Conservation (phyloP, 164 flowering plant species). For the Sextonia rubra region DNA sequence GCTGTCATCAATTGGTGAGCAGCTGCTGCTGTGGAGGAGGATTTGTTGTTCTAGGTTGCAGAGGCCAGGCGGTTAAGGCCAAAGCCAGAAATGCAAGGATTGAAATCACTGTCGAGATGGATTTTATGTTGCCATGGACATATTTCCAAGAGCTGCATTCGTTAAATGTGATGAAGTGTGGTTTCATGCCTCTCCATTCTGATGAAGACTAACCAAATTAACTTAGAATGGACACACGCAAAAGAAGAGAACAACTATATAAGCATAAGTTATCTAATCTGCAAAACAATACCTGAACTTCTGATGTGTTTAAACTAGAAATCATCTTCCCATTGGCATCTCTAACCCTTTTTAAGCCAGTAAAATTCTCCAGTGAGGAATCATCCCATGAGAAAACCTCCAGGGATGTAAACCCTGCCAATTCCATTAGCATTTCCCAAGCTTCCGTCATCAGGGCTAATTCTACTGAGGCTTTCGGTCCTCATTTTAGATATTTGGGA, state of each 20-base stretch:
- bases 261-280: neutral
- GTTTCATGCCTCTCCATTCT: conserved; percentile 38
- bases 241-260: neutral
- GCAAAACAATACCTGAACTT: conserved; percentile 32
- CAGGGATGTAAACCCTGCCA: conserved; percentile 27
- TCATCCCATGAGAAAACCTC: conserved; percentile 74
- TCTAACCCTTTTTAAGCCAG: too few relatives aligned
- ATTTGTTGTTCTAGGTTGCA: too few relatives aligned
- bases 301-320: conserved; percentile 36
- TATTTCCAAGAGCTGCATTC: too few relatives aligned
- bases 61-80: too few relatives aligned
- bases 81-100: too few relatives aligned
- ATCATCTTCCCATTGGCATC: conserved; percentile 25
- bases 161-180: too few relatives aligned
- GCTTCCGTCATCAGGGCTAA: conserved; percentile 25
- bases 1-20: too few relatives aligned
- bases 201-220: conserved; percentile 8
- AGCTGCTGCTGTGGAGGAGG: too few relatives aligned
- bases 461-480: conserved; percentile 25
- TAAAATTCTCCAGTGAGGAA: conserved; percentile 40
- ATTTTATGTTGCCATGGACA: too few relatives aligned
- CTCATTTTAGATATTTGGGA: conserved; percentile 46
- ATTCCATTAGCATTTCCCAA: conserved; percentile 24
- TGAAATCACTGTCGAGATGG: too few relatives aligned
- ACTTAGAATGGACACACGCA: neutral